Conservation (phyloP, 2,329 filamentous ascomycete genomes). For the Podosphaera fusca region DNA sequence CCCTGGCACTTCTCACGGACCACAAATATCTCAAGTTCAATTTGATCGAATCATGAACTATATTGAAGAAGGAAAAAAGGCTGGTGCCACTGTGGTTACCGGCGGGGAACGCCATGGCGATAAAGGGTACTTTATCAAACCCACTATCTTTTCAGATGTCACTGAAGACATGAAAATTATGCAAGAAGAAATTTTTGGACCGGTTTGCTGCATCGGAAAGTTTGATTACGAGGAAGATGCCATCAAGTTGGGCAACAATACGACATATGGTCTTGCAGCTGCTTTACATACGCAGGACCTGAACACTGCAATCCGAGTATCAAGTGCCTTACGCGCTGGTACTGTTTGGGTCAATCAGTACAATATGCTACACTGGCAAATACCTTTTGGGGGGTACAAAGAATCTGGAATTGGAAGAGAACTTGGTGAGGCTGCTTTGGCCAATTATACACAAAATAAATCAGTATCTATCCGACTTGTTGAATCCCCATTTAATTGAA, state of each 20-base stretch:
- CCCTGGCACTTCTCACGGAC: constrained; percentile 44
- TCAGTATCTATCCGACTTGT: constrained; percentile 33
- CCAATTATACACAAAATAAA: constrained; percentile 48
- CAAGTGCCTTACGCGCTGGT: constrained; percentile 38
- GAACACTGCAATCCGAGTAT: constrained; percentile 43
- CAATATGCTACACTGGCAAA: constrained; percentile 47
- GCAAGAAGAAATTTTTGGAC: constrained; percentile 54
- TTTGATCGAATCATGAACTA: constrained; percentile 47
- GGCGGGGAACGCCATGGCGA: constrained; percentile 43
- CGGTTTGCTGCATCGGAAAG: constrained; percentile 47
- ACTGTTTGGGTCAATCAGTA: constrained; percentile 21
- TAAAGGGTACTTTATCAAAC: constrained; percentile 50
- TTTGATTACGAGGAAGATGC: constrained; percentile 47
- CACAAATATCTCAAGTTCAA: constrained; percentile 45
- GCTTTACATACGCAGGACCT: constrained; percentile 45
- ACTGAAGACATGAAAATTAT: constrained; percentile 51
- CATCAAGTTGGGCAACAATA: constrained; percentile 37
- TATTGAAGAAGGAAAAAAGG: constrained; percentile 41
- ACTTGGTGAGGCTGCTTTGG: constrained; percentile 41
- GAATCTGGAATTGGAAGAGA: constrained; percentile 59
- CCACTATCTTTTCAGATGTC: constrained; percentile 50
- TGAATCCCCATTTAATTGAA: constrained; percentile 20
- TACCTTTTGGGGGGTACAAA: constrained; percentile 55
- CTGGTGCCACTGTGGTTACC: constrained; percentile 38
- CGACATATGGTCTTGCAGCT: constrained; percentile 43